Percentiles rank a stretch among this genome's conserved stretches.
These are phyloP conservation scores for Lyophyllum semitale DNA, from an alignment of 768 basidiomycete genomes.

Conservation along the genomic window DNA sequence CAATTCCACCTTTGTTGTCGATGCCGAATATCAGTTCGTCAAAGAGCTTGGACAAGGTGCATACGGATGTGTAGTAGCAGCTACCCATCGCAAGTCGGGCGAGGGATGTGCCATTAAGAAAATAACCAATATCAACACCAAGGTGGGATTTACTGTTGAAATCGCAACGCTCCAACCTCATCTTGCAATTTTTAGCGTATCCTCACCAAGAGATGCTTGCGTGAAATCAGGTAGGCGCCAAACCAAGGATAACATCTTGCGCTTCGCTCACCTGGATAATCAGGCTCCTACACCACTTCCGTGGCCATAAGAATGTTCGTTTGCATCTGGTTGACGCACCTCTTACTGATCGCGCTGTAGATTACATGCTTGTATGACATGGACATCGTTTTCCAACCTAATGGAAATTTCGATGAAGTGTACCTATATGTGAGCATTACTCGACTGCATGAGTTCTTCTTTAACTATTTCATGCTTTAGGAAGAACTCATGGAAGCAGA, in stretches of 20 bases:
- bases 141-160: slow-evolving; percentile 40
- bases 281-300: slow-evolving; percentile 94
- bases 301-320: slow-evolving; percentile 96
- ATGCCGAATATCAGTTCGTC: slow-evolving; percentile 88
- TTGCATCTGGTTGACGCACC: not conserved
- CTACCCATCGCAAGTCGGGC: slow-evolving; percentile 78
- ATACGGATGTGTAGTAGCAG: slow-evolving; percentile 89
- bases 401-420: slow-evolving; percentile 94
- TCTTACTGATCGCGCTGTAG: slow-evolving; percentile 40
- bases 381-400: slow-evolving; percentile 94
- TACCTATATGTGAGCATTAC: slow-evolving; percentile 75
- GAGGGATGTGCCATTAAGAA: slow-evolving; percentile 96
- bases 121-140: slow-evolving; percentile 92
- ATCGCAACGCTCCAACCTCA: not conserved
- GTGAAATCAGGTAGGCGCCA: slow-evolving; percentile 84
- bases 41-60: slow-evolving; percentile 98
- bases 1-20: slow-evolving; percentile 86
- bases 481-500: slow-evolving; percentile 99
- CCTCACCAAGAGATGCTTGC: slow-evolving; percentile 92
- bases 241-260: not conserved
- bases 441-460: not conserved
- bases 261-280: slow-evolving; percentile 7
- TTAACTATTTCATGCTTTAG: slow-evolving; percentile 39
- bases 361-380: slow-evolving; percentile 98
- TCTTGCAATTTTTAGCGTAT: slow-evolving; percentile 62